Base-by-base conservation (phyloP, 2,329 filamentous ascomycete genomes). In the Tolypocladium ovalisporum region DNA sequence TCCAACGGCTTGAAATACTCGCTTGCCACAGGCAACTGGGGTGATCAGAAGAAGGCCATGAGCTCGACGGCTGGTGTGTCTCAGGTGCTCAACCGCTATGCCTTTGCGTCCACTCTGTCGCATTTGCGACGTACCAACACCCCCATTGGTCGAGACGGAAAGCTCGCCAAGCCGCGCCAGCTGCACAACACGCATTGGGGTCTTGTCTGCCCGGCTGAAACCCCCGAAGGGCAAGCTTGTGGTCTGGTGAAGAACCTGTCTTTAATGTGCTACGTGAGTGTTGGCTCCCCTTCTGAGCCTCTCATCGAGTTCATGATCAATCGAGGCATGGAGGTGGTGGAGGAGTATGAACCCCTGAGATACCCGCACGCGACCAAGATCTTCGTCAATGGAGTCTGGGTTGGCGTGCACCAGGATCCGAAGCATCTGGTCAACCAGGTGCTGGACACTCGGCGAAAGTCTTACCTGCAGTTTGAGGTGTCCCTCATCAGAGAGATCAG, bases 181-280 rank as follows among this genome's bases (percentile, higher is more conserved):
- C 81, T 99, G 62, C 94, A 99, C 79, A 97, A 97, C 73, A 97
- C 93, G 8, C 94, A 99, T 70, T 99, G 94, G 94, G 94, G 94
- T 61, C 77, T 97, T 65, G 93, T 99, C 22, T 99, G 94, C 72
- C 94, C 94, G 35, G 93, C 94, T 35, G 94, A 99, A 72, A 99
- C 94, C 19, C 94, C 94, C 29, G 94, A 99, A 82, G 94, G 94
- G 62, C 94, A 99, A 72, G 94, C 94, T 73, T 99, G 94, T 77
- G 94, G 94, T 75, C 79, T 99, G 62, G 94, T 99, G 73, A 99
- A 99, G 80, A 99, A 99, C 68, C 70, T 99, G 70, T 92, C 94
- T 7, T 80, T 99, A 55, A 97, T 99, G 93, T 97, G 94, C 70
- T 97, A 96, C 67, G 92, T 99, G 68, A 97, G 91, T 67, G 92